These are phyloP conservation scores for Arthroderma uncinatum DNA, from an alignment of 2,329 filamentous ascomycete species.

Conservation along the genomic window DNA sequence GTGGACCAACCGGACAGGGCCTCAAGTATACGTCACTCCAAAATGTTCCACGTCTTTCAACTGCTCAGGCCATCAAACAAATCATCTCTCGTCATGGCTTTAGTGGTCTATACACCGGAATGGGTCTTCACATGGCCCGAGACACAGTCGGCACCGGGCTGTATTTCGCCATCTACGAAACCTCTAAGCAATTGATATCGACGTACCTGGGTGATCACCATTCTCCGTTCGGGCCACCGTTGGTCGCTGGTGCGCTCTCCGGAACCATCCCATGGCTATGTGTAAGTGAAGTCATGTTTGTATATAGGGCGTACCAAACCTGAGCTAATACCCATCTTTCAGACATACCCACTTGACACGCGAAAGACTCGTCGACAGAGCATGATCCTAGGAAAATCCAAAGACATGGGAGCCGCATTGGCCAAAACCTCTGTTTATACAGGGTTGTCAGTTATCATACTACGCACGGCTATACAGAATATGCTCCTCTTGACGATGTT, in stretches of 20 bases:
- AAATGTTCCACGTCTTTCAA: slow-evolving; percentile 31
- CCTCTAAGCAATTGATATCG: slow-evolving; percentile 37
- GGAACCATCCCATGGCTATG: slow-evolving; percentile 40
- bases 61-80: slow-evolving; percentile 32
- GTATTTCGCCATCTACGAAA: slow-evolving; percentile 40
- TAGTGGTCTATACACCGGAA: slow-evolving; percentile 37
- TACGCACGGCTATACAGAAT: slow-evolving; percentile 38
- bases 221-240: slow-evolving; percentile 34
- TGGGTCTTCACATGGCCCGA: slow-evolving; percentile 35
- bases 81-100: slow-evolving; percentile 35
- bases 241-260: slow-evolving; percentile 37
- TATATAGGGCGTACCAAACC: neutral
- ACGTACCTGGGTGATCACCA: slow-evolving; percentile 34
- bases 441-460: slow-evolving; percentile 37
- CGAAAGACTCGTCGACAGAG: slow-evolving; percentile 41
- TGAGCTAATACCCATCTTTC: slow-evolving; percentile 6
- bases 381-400: slow-evolving; percentile 33
- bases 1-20: slow-evolving; percentile 28
- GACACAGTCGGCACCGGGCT: slow-evolving; percentile 37
- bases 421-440: slow-evolving; percentile 38
- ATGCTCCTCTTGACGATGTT: slow-evolving; percentile 40
- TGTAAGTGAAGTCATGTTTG: slow-evolving; percentile 24
- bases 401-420: slow-evolving; percentile 33
- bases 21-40: slow-evolving; percentile 25
- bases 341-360: slow-evolving; percentile 41